Evolutionary conservation across 192 early-diverging fungal genomes (phyloP), one percentile per base, ranked within the genome.

Genomic region (Fimicolochytrium jonesii): DNA sequence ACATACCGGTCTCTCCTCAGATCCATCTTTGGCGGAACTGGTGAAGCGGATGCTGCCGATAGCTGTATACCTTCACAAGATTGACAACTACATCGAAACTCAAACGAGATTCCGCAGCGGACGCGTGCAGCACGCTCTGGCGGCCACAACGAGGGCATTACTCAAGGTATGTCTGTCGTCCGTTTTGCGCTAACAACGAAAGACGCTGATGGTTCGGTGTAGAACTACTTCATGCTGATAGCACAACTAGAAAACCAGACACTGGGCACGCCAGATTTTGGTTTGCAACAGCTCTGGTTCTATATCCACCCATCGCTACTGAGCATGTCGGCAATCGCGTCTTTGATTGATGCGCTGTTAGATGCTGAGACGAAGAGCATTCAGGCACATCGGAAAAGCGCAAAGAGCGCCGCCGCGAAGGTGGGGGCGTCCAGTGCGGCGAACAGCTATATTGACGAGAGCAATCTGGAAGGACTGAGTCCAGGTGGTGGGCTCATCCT

Each of bases 221-320:
- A 91, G 81, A 93, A 95, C 47, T 97, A 91, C 55, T 66, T 89
- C 13, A 70, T 88, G 15, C 64, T 94, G 18, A 81, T 99, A 13
- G 90, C 88, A 15, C 92, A 93, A 60, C 77, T 99, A 20, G 96
- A 99, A 64, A 90, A 88, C 56, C 87, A 92, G 45, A 62, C 89
- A 71, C 64, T 80, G 79, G 61, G 77, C 79, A 23, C 83, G 77
- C 6, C 79, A 76, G 1, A 69, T 6, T 96, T 97, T 69, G 89
- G 92, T 4, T 66, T 96, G n/a, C 94, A 95, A 62, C 87, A 93
- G 70, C 75, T 97, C 7, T 92, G 90, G 90, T 92, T 86, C 67
- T 90, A 97, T 68, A 66, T 95, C 26, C 82, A 87, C 36, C 92
- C 93, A 22, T 89, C 88, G 10, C 46, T 90, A 39, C 64, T 71